A percentile compares a stretch with the other conserved stretches of the same genome.
These are phyloP conservation scores for Endotrypanum monterogeii DNA, from an alignment of 208 protist species.

Conservation along the genomic window DNA sequence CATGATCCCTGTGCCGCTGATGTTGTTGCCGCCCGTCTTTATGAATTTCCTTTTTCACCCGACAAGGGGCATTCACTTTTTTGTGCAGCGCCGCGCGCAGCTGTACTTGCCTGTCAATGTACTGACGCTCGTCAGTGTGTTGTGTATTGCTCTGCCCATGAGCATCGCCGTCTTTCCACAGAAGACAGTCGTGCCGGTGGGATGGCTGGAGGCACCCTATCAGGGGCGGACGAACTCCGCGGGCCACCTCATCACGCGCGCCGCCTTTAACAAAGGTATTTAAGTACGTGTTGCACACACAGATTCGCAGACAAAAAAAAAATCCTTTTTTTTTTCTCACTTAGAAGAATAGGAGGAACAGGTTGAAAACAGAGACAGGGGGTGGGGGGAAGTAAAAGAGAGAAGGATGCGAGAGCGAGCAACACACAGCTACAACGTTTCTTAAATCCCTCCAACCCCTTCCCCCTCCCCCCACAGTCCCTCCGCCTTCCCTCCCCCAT, in stretches of 20 bases:
- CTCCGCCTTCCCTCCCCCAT: background rate
- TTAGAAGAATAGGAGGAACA: too few species aligned
- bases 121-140: slow-evolving; percentile 38
- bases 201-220: slow-evolving; percentile 44
- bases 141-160: slow-evolving; percentile 55
- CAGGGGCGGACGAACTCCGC: slow-evolving; percentile 35
- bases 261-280: slow-evolving; percentile 58
- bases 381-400: background rate
- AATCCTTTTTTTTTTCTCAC: too few species aligned
- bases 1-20: slow-evolving; percentile 65
- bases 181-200: slow-evolving; percentile 40
- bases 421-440: too few species aligned
- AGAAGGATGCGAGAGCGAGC: too few species aligned
- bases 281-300: slow-evolving; percentile 5
- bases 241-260: slow-evolving; percentile 39
- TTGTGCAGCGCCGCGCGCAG: slow-evolving; percentile 33
- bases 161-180: slow-evolving; percentile 66
- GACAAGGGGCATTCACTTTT: slow-evolving; percentile 30
- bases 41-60: slow-evolving; percentile 57
- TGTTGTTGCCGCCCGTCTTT: slow-evolving; percentile 72
- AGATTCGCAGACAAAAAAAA: too few species aligned
- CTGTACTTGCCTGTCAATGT: slow-evolving; percentile 61
- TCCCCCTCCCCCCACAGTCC: background rate
- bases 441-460: too few species aligned
- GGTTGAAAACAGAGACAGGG: too few species aligned